Conservation (phyloP, 768 basidiomycete genomes). For the Lentinula guzmanii region DNA sequence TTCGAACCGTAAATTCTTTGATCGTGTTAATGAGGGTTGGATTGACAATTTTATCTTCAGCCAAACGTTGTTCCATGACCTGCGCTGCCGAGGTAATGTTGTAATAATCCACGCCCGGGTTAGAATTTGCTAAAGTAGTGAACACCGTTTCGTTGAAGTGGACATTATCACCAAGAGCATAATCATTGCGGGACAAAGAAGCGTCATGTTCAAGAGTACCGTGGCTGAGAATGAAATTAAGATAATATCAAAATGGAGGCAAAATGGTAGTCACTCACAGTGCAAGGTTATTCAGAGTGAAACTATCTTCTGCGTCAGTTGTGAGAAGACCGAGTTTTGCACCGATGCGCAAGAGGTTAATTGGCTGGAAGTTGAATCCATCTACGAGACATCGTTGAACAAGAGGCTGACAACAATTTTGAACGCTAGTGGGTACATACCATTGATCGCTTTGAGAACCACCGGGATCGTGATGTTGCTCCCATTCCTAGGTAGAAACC, state of each 20-base stretch:
- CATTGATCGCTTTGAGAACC: slow-evolving; percentile 2
- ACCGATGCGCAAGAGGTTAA: neutral
- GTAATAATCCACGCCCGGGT: slow-evolving; percentile 12
- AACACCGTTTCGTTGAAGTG: slow-evolving; percentile 4
- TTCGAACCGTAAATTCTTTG: slow-evolving; percentile 9
- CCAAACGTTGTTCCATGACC: slow-evolving; percentile 5
- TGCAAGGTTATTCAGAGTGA: slow-evolving; percentile 12
- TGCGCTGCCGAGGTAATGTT: slow-evolving; percentile 4
- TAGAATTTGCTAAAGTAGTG: slow-evolving; percentile 1
- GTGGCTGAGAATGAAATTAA: neutral
- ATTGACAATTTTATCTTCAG: slow-evolving; percentile 6
- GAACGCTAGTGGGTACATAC: neutral
- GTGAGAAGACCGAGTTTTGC: slow-evolving; percentile 13
- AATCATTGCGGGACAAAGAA: slow-evolving; percentile 3
- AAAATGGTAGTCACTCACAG: slow-evolving; percentile 4
- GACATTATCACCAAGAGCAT: neutral
- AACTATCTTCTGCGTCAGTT: slow-evolving; percentile 11
- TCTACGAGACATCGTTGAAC: neutral
- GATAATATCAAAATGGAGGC: too few relatives aligned
- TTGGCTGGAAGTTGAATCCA: neutral
- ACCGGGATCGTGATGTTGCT: slow-evolving; percentile 6
- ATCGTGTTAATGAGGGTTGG: slow-evolving; percentile 7
- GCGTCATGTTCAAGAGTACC: slow-evolving; percentile 6
- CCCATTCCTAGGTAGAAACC: slow-evolving; percentile 8
- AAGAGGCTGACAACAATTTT: neutral